Conservation (phyloP, 352 stramenopile genomes). For the Phytophthora boehmeriae region DNA sequence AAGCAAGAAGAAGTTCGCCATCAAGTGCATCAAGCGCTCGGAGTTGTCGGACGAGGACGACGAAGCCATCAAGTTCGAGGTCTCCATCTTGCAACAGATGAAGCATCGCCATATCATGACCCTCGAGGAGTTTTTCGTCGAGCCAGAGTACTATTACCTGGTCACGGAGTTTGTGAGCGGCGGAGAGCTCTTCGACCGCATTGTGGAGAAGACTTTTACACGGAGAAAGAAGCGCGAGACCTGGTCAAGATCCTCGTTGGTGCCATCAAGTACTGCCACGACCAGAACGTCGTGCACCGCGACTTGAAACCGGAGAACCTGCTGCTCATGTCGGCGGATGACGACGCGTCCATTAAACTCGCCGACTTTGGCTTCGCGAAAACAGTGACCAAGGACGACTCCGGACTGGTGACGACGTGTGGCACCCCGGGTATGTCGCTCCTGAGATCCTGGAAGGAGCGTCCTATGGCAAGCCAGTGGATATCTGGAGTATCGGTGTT, state of each 20-base stretch:
- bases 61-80: conserved; percentile 77
- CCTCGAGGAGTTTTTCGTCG: conserved; percentile 91
- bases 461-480: conserved; percentile 82
- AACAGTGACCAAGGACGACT: conserved; percentile 69
- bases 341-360: conserved; percentile 92
- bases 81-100: conserved; percentile 85
- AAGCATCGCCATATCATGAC: conserved; percentile 92
- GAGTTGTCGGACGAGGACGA: conserved; percentile 81
- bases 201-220: conserved; percentile 91
- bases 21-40: conserved; percentile 89
- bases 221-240: conserved; percentile 83
- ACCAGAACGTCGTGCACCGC: conserved; percentile 83
- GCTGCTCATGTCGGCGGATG: conserved; percentile 76
- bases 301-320: conserved; percentile 91
- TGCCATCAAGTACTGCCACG: conserved; percentile 90
- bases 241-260: conserved; percentile 82
- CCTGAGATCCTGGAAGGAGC: conserved; percentile 86
- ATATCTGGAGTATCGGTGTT: conserved; percentile 88
- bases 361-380: conserved; percentile 95
- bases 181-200: conserved; percentile 91
- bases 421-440: conserved; percentile 83
- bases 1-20: conserved; percentile 83
- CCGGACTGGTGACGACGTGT: conserved; percentile 72
- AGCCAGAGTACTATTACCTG: conserved; percentile 89
- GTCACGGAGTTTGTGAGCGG: conserved; percentile 89